These are phyloP conservation scores for Davidsoniella australis DNA, from an alignment of 2,329 filamentous ascomycete genomes.

Conservation along the genomic window DNA sequence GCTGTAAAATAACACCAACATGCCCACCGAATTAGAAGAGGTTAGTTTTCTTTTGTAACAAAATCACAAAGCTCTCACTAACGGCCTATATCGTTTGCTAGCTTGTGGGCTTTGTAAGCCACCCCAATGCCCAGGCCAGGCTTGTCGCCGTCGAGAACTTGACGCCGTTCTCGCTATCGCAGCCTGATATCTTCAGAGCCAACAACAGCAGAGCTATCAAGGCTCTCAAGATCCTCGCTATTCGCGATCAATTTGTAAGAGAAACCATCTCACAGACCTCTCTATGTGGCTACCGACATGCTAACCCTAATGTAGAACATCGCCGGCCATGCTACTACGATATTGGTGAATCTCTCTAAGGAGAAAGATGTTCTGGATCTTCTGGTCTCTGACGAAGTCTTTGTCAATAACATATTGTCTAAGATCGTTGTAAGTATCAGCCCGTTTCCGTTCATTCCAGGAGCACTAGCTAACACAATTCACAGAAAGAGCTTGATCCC, in stretches of 20 bases:
- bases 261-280: conserved; percentile 9
- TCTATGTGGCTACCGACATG: background rate
- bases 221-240: conserved; percentile 63
- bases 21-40: conserved; percentile 65
- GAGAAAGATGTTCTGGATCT: conserved; percentile 59
- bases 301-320: conserved; percentile 44
- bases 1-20: conserved; percentile 21
- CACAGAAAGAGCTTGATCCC: conserved; percentile 51
- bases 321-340: conserved; percentile 79
- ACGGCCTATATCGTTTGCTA: conserved; percentile 21
- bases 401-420: conserved; percentile 55
- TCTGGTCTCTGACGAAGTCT: conserved; percentile 62
- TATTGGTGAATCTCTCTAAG: conserved; percentile 71
- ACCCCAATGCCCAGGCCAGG: conserved; percentile 81
- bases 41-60: conserved; percentile 24
- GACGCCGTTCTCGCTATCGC: conserved; percentile 58
- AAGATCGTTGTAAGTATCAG: conserved; percentile 50
- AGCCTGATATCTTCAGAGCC: conserved; percentile 70
- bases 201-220: conserved; percentile 63
- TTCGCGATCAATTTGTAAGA: conserved; percentile 65
- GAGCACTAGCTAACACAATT: background rate
- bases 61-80: background rate
- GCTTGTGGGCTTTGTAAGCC: conserved; percentile 85
- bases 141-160: conserved; percentile 73
- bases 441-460: background rate